phyloP scores from a whole-genome alignment of 1,284 basidiomycete genomes.

The Puccinia novopanici region DNA sequence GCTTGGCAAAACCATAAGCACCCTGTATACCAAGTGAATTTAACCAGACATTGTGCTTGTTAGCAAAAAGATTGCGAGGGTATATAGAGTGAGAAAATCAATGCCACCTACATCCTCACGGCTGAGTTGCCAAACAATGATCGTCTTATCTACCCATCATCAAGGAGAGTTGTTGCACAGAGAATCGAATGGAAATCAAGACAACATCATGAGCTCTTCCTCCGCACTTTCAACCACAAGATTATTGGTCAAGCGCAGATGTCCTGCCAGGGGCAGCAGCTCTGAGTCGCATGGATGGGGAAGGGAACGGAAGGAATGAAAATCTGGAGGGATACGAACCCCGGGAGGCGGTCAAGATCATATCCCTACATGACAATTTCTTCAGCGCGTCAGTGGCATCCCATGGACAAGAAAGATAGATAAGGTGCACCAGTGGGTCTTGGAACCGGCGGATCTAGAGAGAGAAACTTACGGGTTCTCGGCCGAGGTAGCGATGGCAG shows the following conservation, averaged over 20 bases:
- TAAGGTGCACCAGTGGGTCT: neutral
- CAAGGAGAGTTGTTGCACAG: neutral
- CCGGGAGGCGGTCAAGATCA: constrained; percentile 58
- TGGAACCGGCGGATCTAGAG: neutral
- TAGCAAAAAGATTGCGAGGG: neutral
- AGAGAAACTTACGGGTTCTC: constrained; percentile 35
- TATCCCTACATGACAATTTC: constrained; percentile 56
- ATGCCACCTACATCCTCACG: constrained; percentile 70
- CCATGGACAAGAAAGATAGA: neutral
- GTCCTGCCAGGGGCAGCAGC: constrained; percentile 51
- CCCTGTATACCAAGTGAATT: too few relatives aligned
- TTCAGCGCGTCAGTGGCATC: neutral
- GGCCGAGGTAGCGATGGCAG: constrained; percentile 58
- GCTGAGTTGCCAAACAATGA: constrained; percentile 99
- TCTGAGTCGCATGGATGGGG: constrained; percentile 8
- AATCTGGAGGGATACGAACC: constrained; percentile 43
- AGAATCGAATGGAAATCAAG: constrained; percentile 12
- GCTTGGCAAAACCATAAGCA: constrained; percentile 88
- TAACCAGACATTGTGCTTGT: neutral
- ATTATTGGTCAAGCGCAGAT: constrained; percentile 33
- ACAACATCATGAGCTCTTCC: constrained; percentile 45
- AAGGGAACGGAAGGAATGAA: neutral
- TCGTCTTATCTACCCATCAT: constrained; percentile 79
- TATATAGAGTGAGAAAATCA: neutral
- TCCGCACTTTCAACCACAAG: constrained; percentile 25